A percentile compares a stretch with the other conserved stretches of the same genome.
phyloP scores from a whole-genome alignment of 1,284 basidiomycete genomes.

The Rhodofomes roseus region DNA sequence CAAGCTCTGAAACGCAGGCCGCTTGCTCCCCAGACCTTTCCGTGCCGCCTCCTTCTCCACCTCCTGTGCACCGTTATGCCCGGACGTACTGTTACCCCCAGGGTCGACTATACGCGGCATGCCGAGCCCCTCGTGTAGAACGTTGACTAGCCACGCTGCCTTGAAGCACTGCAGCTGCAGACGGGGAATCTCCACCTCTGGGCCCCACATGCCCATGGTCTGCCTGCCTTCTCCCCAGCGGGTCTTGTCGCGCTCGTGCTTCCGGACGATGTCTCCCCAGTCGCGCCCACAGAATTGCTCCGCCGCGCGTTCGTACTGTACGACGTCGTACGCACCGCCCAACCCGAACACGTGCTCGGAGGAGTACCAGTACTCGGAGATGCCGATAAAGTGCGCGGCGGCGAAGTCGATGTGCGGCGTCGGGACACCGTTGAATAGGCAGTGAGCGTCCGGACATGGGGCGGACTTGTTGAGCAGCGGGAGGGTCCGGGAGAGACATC shows the following conservation, averaged over 20 bases:
- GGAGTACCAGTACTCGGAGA: slow-evolving; percentile 99
- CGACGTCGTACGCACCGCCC: slow-evolving; percentile 94
- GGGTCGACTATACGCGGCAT: slow-evolving; percentile 89
- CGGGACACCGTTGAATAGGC: slow-evolving; percentile 96
- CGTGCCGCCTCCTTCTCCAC: slow-evolving; percentile 70
- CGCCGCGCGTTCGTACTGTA: slow-evolving; percentile 93
- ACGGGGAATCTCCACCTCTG: slow-evolving; percentile 76
- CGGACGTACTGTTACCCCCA: slow-evolving; percentile 66
- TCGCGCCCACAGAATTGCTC: slow-evolving; percentile 79
- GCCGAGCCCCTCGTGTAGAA: slow-evolving; percentile 94
- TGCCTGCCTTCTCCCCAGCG: slow-evolving; percentile 31
- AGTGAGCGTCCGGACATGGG: slow-evolving; percentile 82
- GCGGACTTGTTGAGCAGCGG: slow-evolving; percentile 84
- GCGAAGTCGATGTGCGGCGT: slow-evolving; percentile 91
- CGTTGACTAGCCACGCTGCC: slow-evolving; percentile 96
- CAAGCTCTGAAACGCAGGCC: slow-evolving; percentile 85
- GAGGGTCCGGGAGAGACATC: slow-evolving; percentile 74
- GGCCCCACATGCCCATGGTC: slow-evolving; percentile 56
- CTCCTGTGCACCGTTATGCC: slow-evolving; percentile 46
- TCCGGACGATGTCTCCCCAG: slow-evolving; percentile 74
- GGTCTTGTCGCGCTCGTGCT: slow-evolving; percentile 56
- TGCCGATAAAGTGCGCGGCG: slow-evolving; percentile 91
- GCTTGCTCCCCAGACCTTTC: slow-evolving; percentile 67
- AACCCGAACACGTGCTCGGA: slow-evolving; percentile 94
- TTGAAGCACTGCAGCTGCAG: slow-evolving; percentile 99